Base-by-base conservation (phyloP, 352 stramenopile species). In the Pythium catenulatum region DNA sequence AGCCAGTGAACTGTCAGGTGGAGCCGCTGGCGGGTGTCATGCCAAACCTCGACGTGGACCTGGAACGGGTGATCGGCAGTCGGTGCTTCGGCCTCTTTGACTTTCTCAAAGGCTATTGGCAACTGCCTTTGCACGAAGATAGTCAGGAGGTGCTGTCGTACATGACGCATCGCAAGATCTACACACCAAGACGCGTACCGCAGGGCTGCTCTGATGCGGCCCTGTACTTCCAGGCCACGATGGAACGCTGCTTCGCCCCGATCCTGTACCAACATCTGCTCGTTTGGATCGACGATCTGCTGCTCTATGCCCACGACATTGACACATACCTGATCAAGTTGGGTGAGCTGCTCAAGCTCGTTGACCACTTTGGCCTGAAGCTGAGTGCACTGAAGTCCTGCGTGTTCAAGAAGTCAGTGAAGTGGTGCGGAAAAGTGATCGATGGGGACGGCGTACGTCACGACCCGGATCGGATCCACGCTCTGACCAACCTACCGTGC, bases 11-110 rank as follows among this genome's bases (percentile, higher is more conserved):
- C 43, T 54, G 30, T 0, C 34, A 69, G 19, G 83, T 61, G 0
- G 82, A 90, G 21, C 39, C 87, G 6, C 88, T 92, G 19, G 74
- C 83, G 1, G 85, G 87, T 11, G 48, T 88, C 11, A 91, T 87
- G 87, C 86, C 87, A 19, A 85, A 87, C 58, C 61, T 91, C 19
- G n/a, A 81, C 32, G 69, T 85, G 19, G 59, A 78, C 11, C 45
- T 81, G 1, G 69, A 86, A 43, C 43, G 58, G 34, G 74, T 54
- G 27, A 48, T n/a, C 58, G 79, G 79, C 32, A 80, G 76, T 23
- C 81, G 61, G 25, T 81, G 48, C 66, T 75, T 48, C 36, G 79
- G 37, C 4, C 15, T 85, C 98, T 85, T 85, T 48, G 66, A 52
- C 78, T 89, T 86, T 69, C 52, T 65, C 45, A 85, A 58, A 30